Evolutionary conservation across 2,329 filamentous ascomycete genomes (phyloP).

Genomic region (Colletotrichum karsti): DNA sequence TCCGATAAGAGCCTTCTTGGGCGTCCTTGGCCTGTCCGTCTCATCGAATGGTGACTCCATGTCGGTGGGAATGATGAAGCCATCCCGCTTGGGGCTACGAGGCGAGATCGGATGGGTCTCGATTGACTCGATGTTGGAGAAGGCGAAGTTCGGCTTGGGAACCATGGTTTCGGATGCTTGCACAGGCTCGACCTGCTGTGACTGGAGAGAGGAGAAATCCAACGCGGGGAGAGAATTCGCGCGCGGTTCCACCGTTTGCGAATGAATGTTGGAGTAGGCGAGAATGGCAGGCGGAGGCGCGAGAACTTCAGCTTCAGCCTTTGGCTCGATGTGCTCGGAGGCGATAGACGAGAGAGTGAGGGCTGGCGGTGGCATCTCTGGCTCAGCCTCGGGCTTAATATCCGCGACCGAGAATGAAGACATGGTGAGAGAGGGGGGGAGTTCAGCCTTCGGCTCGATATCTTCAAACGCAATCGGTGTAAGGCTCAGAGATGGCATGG

Average conservation of each 20-base stretch:
- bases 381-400: slow-evolving; percentile 52
- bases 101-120: slow-evolving; percentile 56
- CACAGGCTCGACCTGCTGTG: slow-evolving; percentile 49
- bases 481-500: slow-evolving; percentile 42
- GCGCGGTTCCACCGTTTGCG: slow-evolving; percentile 51
- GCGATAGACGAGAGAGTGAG: slow-evolving; percentile 43
- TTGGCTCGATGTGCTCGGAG: slow-evolving; percentile 42
- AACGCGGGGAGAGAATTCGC: slow-evolving; percentile 38
- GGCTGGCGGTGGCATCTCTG: slow-evolving; percentile 40
- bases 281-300: slow-evolving; percentile 35
- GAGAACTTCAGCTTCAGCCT: slow-evolving; percentile 37
- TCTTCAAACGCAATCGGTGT: slow-evolving; percentile 40
- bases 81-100: slow-evolving; percentile 63
- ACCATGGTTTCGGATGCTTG: slow-evolving; percentile 32
- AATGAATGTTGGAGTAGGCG: slow-evolving; percentile 49
- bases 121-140: slow-evolving; percentile 55
- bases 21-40: slow-evolving; percentile 45
- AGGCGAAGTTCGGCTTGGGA: slow-evolving; percentile 44
- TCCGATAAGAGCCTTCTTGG: slow-evolving; percentile 48
- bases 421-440: slow-evolving; percentile 37
- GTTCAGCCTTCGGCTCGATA: slow-evolving; percentile 44
- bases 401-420: slow-evolving; percentile 43
- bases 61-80: slow-evolving; percentile 64
- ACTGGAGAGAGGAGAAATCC: slow-evolving; percentile 45
- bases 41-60: slow-evolving; percentile 39